A percentile compares a stretch with the other conserved stretches of the same genome.
These are phyloP conservation scores for Oropetium thomaeum DNA, from an alignment of 176 grass and related monocot species.

Conservation along the genomic window DNA sequence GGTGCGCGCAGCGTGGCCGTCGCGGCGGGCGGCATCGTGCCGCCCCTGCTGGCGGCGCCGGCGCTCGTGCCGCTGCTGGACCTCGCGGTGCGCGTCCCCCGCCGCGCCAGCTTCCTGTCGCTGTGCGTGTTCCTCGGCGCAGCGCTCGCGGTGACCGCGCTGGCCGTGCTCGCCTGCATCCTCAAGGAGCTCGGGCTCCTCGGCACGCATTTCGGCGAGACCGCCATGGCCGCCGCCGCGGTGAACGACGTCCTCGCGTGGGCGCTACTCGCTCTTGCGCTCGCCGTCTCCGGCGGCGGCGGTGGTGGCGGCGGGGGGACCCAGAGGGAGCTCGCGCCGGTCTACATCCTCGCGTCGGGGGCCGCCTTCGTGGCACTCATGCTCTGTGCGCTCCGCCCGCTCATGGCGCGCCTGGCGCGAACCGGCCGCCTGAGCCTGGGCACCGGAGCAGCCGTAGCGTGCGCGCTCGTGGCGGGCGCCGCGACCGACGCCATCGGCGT, in stretches of 20 bases:
- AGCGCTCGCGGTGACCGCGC: constrained; percentile 74
- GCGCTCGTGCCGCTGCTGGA: constrained; percentile 57
- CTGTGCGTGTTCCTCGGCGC: constrained; percentile 78
- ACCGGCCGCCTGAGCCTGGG: neutral
- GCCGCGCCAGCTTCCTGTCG: constrained; percentile 28
- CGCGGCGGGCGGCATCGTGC: constrained; percentile 63
- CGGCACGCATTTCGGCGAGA: constrained; percentile 56
- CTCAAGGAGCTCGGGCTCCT: constrained; percentile 81
- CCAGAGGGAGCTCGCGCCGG: neutral
- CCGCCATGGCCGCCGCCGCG: constrained; percentile 69
- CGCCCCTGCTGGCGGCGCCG: constrained; percentile 56
- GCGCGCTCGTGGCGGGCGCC: constrained; percentile 45
- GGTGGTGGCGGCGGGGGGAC: too few species aligned
- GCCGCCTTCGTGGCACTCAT: constrained; percentile 42
- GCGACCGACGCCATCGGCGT: constrained; percentile 60
- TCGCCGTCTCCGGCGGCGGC: constrained; percentile 50
- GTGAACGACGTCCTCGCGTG: constrained; percentile 77
- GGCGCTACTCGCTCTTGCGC: constrained; percentile 65
- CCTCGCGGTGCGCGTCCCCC: constrained; percentile 4
- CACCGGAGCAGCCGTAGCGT: constrained; percentile 32
- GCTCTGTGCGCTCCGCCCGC: constrained; percentile 31
- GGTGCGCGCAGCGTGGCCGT: constrained; percentile 63
- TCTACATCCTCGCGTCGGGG: constrained; percentile 47
- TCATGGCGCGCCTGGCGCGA: constrained; percentile 54
- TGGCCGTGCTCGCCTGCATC: constrained; percentile 88